Evolutionary conservation across 2,329 filamentous ascomycete genomes (phyloP), one percentile per base, ranked within the genome.

Genomic region (Remersonia thermophila): DNA sequence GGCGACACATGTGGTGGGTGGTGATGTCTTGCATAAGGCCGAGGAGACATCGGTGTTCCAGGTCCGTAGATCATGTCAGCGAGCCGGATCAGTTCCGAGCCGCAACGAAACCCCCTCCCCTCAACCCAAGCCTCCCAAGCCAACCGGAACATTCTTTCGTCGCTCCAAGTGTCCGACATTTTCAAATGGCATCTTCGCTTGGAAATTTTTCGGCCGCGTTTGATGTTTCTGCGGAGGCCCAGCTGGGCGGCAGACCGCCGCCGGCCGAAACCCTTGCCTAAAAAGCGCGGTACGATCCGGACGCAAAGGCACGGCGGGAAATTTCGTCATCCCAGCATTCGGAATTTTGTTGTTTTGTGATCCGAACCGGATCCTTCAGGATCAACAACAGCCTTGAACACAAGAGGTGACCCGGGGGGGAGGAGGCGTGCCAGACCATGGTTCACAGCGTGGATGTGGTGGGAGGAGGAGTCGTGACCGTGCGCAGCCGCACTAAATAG

Each of bases 1-100:
- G n/a, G n/a, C n/a, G n/a, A n/a, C n/a, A n/a, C n/a, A n/a, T n/a
- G n/a, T n/a, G n/a, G n/a, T n/a, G n/a, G n/a, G n/a, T n/a, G n/a
- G n/a, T n/a, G n/a, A n/a, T n/a, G n/a, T n/a, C n/a, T n/a, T n/a
- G 48, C 47, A 47, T 51, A 42, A 48, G 43, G 47, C 43, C 32
- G 33, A 23, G 31, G 15, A 9, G 16, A n/a, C n/a, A n/a, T 13
- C 27, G 26, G 33, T 47, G 48, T 50, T 49, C 45, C 48, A 50
- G 44, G 42, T 33, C 17, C 15, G 48, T 8, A 45, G 47, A 50
- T 50, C 47, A 44, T 43, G 35, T 39, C 39, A 23, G 37, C 32
- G 13, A 33, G 31, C 26, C 32, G 25, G 30, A 32, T 13, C 40
- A 20, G 9, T 37, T 36, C 36, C 33, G 36, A 32, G 15, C 33